phyloP scores from a whole-genome alignment of 345 rosid genomes.

The Citrus hindsii region DNA sequence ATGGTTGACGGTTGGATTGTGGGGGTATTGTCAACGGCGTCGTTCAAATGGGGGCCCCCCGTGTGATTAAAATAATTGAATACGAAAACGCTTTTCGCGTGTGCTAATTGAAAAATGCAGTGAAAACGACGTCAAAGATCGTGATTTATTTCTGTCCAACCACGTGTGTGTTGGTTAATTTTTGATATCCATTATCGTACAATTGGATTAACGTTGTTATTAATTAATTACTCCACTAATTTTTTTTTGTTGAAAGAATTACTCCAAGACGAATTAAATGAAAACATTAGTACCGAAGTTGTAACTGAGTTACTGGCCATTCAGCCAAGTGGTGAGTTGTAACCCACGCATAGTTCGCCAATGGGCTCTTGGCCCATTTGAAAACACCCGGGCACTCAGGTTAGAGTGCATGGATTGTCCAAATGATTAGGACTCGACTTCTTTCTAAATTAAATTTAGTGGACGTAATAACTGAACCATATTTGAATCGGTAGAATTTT shows the following conservation, averaged over 20 bases:
- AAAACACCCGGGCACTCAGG: no score
- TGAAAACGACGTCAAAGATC: background rate
- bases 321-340: no score
- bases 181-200: background rate
- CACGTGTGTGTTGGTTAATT: background rate
- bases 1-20: background rate
- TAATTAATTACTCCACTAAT: background rate
- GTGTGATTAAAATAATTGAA: no score
- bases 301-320: background rate
- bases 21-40: background rate
- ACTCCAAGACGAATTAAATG: background rate
- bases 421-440: no score
- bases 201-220: background rate
- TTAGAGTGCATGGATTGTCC: no score
- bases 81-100: background rate
- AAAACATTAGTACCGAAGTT: background rate
- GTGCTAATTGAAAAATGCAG: background rate
- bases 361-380: no score
- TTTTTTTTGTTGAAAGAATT: background rate
- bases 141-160: background rate
- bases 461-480: fast-evolving
- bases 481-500: fast-evolving
- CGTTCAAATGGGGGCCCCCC: background rate
- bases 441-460: no score
- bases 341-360: no score